Evolutionary conservation across 805 yeast genomes (phyloP).

Genomic region (Candida caryicola): DNA sequence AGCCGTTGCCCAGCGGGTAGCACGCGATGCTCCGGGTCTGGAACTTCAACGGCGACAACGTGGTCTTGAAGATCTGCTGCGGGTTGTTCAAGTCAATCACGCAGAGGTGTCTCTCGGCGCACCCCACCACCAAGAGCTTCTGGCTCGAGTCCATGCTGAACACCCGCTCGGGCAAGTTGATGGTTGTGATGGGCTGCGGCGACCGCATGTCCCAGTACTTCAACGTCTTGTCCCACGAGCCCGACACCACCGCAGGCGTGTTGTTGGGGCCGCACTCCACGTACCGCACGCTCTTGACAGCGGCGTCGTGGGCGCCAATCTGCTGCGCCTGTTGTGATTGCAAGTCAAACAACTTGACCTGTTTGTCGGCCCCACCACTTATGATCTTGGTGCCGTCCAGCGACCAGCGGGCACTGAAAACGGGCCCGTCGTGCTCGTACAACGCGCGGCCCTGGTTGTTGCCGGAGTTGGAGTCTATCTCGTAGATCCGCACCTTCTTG

Average conservation of each 20-base stretch:
- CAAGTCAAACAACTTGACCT: slow-evolving; percentile 78
- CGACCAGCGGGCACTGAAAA: slow-evolving; percentile 77
- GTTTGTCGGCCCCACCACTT: slow-evolving; percentile 89
- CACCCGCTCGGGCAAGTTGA: slow-evolving; percentile 85
- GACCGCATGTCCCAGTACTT: slow-evolving; percentile 93
- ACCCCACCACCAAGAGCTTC: slow-evolving; percentile 84
- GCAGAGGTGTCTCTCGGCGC: slow-evolving; percentile 83
- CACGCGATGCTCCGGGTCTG: slow-evolving; percentile 84
- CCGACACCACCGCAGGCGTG: slow-evolving; percentile 80
- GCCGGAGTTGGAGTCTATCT: slow-evolving; percentile 68
- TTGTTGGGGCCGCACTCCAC: slow-evolving; percentile 85
- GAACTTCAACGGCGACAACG: slow-evolving; percentile 78
- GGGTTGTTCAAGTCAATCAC: slow-evolving; percentile 82
- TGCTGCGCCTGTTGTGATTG: slow-evolving; percentile 79
- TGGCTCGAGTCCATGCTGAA: slow-evolving; percentile 84
- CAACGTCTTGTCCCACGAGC: slow-evolving; percentile 95
- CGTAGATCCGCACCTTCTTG: slow-evolving; percentile 89
- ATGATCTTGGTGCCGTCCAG: slow-evolving; percentile 83
- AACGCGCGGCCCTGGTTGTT: slow-evolving; percentile 84
- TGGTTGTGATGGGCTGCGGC: slow-evolving; percentile 75
- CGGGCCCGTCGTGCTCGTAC: slow-evolving; percentile 89
- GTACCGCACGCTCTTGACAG: slow-evolving; percentile 70
- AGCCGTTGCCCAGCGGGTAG: slow-evolving; percentile 90
- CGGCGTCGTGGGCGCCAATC: slow-evolving; percentile 80
- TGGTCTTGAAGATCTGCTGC: slow-evolving; percentile 69